These are phyloP conservation scores for Phytophthora cajani DNA, from an alignment of 352 stramenopile genomes.

Conservation along the genomic window DNA sequence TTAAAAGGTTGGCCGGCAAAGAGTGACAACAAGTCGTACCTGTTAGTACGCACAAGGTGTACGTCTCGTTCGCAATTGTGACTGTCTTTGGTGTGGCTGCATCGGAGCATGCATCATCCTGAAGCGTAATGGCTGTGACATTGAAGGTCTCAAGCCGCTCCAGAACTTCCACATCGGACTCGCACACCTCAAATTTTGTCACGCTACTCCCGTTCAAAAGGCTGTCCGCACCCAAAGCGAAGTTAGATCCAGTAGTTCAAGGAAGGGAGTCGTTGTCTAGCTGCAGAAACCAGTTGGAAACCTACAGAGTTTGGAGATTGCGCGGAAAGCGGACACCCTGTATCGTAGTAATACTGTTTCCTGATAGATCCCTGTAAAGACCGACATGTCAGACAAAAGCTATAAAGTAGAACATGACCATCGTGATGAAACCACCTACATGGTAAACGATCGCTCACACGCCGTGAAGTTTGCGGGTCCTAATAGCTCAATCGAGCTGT, in stretches of 20 bases:
- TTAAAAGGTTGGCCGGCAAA: background rate
- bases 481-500: slow-evolving; percentile 26
- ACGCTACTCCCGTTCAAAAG: slow-evolving; percentile 40
- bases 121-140: slow-evolving; percentile 16
- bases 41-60: slow-evolving; percentile 38
- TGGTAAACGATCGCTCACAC: slow-evolving; percentile 36
- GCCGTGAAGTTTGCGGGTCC: slow-evolving; percentile 35
- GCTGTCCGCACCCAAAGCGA: slow-evolving; percentile 5
- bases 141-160: slow-evolving; percentile 32
- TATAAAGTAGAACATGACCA: background rate
- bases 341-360: slow-evolving; percentile 36
- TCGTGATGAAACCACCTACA: slow-evolving; percentile 17
- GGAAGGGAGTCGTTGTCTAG: background rate
- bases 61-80: slow-evolving; percentile 26
- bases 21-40: slow-evolving; percentile 1
- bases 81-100: slow-evolving; percentile 11
- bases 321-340: slow-evolving; percentile 36
- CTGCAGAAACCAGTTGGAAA: background rate
- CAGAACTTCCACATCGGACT: slow-evolving; percentile 38
- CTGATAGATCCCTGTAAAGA: slow-evolving; percentile 32
- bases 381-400: background rate
- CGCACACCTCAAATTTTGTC: slow-evolving; percentile 39
- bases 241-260: background rate
- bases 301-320: slow-evolving; percentile 36
- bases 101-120: slow-evolving; percentile 15